Evolutionary conservation across 139 green algal genomes (phyloP).

Genomic region (Parachlorella kessleri): DNA sequence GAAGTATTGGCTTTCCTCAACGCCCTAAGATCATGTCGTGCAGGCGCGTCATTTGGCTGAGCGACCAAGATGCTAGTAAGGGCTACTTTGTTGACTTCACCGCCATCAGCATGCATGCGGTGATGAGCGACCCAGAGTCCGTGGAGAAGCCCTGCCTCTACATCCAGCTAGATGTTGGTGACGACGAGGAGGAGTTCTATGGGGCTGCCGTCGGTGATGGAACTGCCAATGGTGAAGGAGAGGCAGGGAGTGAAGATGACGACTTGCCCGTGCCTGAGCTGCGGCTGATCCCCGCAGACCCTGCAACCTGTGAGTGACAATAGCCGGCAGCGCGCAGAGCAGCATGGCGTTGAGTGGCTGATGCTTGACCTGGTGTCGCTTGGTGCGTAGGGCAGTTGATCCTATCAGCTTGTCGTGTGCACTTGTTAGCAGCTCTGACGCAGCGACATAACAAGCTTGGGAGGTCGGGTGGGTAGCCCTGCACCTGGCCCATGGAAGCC

Average conservation of each 20-base stretch:
- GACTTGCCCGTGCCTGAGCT: constrained; percentile 8
- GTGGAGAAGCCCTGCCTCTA: constrained; percentile 24
- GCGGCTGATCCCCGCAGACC: constrained; percentile 16
- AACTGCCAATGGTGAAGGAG: background rate
- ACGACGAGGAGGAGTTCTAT: background rate
- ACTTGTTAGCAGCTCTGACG: too few relatives aligned
- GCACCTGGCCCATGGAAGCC: background rate
- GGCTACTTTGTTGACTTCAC: constrained; percentile 25
- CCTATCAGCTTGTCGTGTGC: background rate
- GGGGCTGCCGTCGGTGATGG: background rate
- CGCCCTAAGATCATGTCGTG: background rate
- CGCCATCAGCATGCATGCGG: constrained; percentile 34
- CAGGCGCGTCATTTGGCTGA: constrained; percentile 40
- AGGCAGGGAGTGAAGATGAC: constrained; percentile 4
- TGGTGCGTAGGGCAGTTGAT: background rate
- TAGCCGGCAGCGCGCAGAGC: too few relatives aligned
- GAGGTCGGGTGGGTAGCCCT: background rate
- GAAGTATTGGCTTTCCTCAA: background rate
- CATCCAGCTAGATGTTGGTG: constrained; percentile 27
- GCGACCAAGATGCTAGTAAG: background rate
- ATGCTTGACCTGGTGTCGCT: background rate
- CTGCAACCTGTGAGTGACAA: constrained; percentile 10
- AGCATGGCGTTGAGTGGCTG: background rate
- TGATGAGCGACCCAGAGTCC: constrained; percentile 9
- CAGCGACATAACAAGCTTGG: too few relatives aligned